Evolutionary conservation across 371 early-diverging fungal genomes (phyloP), one percentile per base, ranked within the genome.

Genomic region (Entomophthora muscae): DNA sequence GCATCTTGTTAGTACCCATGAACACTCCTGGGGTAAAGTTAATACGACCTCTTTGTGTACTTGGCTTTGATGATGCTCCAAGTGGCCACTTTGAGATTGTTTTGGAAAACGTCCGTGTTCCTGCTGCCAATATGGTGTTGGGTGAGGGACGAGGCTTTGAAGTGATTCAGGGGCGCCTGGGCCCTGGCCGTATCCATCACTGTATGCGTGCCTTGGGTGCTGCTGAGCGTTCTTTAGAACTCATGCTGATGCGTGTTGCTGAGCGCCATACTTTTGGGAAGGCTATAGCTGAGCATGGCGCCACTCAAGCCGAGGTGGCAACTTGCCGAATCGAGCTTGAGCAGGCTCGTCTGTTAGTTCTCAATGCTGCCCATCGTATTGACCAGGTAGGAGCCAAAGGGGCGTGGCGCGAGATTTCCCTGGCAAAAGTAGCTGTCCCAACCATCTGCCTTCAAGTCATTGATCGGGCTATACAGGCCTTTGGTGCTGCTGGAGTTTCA

Each of bases 81-180:
- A 85, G 89, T 70, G 94, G 94, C 28, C 98, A 97, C 71, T 86
- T 86, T 66, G 98, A 97, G 70, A 84, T 97, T 60, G 67, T 79
- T 21, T 95, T 97, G 67, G 84, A 85, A 56, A 80, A 93, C 71
- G 94, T 92, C 57, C 79, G 84, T 65, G 90, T 97, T 17, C 94
- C 94, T 2, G 74, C 74, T 2, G 83, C 84, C 56, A 91, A 92
- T 72, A 83, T 97, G 61, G 71, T 97, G 27, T 78, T 91, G 53
- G 95, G 95, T 33, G 91, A 93, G 70, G 98, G 98, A 32, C 83
- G 95, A 64, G 98, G 98, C 0, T 95, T 97, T 70, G 98, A 97
- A 69, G 82, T 97, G 42, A 87, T 95, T 65, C 96, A 97, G 75
- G 94, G 95, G 26, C 83, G 98, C 13, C 77, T 97, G 21, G 98